Conservation (phyloP, 2,329 filamentous ascomycete species). For the Neonectria hederae region DNA sequence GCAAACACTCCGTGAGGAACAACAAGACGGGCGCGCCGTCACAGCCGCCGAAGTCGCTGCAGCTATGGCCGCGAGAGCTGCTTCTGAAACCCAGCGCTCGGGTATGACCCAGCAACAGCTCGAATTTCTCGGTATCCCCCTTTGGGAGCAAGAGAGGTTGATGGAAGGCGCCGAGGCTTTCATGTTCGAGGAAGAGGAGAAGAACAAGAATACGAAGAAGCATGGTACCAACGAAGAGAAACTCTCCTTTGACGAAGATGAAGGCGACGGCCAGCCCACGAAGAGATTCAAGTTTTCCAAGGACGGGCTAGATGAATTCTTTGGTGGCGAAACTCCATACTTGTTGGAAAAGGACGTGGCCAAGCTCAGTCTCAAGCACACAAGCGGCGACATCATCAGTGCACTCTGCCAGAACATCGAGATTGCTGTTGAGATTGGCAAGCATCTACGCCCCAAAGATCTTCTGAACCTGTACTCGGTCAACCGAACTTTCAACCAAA, state of each 20-base stretch:
- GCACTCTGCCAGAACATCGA: slow-evolving; percentile 57
- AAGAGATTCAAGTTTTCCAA: slow-evolving; percentile 45
- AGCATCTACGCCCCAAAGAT: slow-evolving; percentile 62
- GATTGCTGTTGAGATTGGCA: slow-evolving; percentile 64
- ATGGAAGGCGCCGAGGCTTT: background rate
- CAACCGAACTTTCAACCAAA: slow-evolving; percentile 68
- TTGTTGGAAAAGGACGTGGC: slow-evolving; percentile 21
- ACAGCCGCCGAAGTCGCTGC: background rate
- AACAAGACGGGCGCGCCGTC: background rate
- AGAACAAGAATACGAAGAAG: slow-evolving; percentile 3
- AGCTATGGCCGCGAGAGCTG: background rate
- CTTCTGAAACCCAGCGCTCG: background rate
- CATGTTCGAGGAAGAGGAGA: background rate
- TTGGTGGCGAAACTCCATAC: slow-evolving; percentile 46
- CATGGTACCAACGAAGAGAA: slow-evolving; percentile 8
- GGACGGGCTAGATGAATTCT: slow-evolving; percentile 41
- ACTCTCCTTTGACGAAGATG: slow-evolving; percentile 20
- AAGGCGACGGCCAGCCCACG: slow-evolving; percentile 18
- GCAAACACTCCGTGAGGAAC: background rate
- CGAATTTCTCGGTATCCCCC: background rate
- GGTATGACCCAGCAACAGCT: background rate
- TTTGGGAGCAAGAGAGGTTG: background rate
- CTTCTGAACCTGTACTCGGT: slow-evolving; percentile 72
- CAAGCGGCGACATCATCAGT: slow-evolving; percentile 54
- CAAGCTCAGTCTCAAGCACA: slow-evolving; percentile 34